phyloP scores from a whole-genome alignment of 345 rosid genomes.

The Murraya paniculata region DNA sequence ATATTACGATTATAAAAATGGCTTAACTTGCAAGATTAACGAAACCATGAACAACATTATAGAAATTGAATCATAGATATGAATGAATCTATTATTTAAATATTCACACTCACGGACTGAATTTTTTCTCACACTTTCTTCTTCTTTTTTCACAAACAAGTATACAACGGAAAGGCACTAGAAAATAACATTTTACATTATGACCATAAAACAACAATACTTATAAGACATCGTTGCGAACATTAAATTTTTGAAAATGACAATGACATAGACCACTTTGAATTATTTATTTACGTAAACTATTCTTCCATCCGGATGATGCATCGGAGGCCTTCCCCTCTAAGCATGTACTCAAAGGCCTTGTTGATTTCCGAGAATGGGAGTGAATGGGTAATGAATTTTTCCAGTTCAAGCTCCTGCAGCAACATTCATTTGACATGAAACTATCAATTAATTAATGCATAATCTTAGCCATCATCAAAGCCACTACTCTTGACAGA shows the following conservation, averaged over 20 bases:
- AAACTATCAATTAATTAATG: neutral
- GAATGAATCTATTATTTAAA: neutral
- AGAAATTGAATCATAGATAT: neutral
- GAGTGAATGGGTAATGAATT: constrained; percentile 43
- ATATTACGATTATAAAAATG: too few species aligned
- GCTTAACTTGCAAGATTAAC: too few species aligned
- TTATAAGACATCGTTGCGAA: neutral
- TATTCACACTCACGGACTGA: neutral
- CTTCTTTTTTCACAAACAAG: too few species aligned
- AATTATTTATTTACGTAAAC: neutral
- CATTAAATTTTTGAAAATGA: too few species aligned
- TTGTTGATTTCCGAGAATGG: constrained; percentile 46
- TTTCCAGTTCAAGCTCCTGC: constrained; percentile 52
- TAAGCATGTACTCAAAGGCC: constrained; percentile 46
- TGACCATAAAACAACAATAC: neutral
- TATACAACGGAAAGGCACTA: too few species aligned
- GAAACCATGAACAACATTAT: too few species aligned
- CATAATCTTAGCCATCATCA: neutral
- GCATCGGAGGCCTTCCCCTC: constrained; percentile 47
- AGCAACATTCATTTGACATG: neutral
- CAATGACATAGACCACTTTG: too few species aligned
- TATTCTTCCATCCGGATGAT: constrained; percentile 39
- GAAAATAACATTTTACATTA: neutral
- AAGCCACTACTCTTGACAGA: neutral
- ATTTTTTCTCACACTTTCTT: neutral